Percentiles rank a stretch among this genome's conserved stretches.
Evolutionary conservation across 257 asterid genomes (phyloP).

Genomic region (Marsdenia floribunda): DNA sequence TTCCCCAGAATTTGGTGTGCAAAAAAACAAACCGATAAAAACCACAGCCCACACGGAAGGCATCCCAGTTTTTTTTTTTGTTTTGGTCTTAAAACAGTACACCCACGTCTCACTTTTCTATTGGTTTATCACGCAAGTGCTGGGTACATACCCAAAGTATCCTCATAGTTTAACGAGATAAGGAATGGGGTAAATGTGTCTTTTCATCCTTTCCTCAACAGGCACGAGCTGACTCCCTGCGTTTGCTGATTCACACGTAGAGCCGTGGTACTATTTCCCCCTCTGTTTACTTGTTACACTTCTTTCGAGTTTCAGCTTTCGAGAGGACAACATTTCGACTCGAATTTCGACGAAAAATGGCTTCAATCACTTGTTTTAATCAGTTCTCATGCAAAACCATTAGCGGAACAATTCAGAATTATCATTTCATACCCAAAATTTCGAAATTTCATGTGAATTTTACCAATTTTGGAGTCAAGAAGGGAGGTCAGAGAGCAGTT

Average conservation of each 20-base stretch:
- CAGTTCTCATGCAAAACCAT: slow-evolving; percentile 29
- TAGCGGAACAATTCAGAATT: slow-evolving; percentile 3
- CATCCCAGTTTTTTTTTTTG: no score
- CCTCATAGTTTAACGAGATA: not conserved
- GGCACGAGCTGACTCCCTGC: not conserved
- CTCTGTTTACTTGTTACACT: not conserved
- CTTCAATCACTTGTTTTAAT: slow-evolving; percentile 44
- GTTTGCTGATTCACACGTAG: not conserved
- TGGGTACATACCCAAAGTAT: not conserved
- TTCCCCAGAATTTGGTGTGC: no score
- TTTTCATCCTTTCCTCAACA: not conserved
- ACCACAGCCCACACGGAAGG: no score
- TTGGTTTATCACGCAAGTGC: not conserved
- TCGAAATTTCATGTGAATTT: slow-evolving; percentile 26
- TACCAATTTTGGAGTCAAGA: slow-evolving; percentile 20
- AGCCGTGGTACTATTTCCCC: not conserved
- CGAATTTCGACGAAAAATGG: slow-evolving; percentile 32
- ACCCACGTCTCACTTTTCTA: not conserved
- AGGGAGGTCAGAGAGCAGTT: slow-evolving; percentile 7
- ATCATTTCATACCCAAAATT: slow-evolving; percentile 13
- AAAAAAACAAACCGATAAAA: no score
- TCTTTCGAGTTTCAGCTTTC: not conserved
- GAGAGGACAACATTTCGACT: not conserved
- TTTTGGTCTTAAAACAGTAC: no score
- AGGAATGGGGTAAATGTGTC: not conserved